Percentiles rank a stretch among this genome's conserved stretches.
Conservation (phyloP, 176 grass and related monocot genomes). For the Bromus sterilis region DNA sequence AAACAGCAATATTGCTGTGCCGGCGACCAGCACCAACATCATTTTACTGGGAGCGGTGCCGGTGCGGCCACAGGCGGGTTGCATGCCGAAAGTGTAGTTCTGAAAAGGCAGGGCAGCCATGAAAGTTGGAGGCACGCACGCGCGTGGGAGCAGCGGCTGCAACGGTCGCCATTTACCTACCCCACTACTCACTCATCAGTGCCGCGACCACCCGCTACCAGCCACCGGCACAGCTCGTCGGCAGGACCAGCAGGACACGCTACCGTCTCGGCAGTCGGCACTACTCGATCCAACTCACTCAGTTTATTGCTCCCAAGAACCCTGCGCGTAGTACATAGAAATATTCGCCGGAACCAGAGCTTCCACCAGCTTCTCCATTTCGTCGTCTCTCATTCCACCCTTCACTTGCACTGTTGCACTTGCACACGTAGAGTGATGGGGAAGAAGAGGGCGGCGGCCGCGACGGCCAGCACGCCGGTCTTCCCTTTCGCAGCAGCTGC, state of each 20-base stretch:
- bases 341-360: neutral
- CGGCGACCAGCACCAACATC: neutral
- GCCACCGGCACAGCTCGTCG: neutral
- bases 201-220: neutral
- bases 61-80: neutral
- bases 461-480: neutral
- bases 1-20: neutral
- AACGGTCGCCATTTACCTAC: constrained; percentile 30
- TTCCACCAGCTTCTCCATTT: neutral
- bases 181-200: neutral
- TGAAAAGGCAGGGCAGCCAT: neutral
- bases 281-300: neutral
- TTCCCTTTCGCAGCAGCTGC: neutral
- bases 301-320: neutral
- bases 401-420: too few species aligned
- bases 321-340: neutral
- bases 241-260: neutral
- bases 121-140: constrained; percentile 10
- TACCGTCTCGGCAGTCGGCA: neutral
- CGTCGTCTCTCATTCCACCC: neutral
- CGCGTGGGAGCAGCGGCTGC: neutral
- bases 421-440: too few species aligned
- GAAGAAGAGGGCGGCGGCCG: constrained; percentile 15
- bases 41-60: neutral
- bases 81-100: neutral